phyloP scores from a whole-genome alignment of 73 alveolate genomes.

The Tetrahymena elliotti region DNA sequence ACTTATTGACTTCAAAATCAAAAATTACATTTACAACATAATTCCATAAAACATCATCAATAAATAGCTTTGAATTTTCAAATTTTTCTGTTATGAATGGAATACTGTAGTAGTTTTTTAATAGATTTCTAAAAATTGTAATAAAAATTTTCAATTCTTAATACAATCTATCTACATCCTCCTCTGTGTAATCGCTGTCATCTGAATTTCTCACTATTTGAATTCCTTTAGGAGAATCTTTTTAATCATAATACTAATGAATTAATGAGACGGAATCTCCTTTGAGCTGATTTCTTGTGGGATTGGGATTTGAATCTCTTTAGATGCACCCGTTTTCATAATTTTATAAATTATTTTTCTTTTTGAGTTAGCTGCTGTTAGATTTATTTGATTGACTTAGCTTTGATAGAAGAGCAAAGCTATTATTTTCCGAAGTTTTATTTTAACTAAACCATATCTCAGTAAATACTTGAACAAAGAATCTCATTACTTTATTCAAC shows the following conservation, averaged over 20 bases:
- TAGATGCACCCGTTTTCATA: neutral
- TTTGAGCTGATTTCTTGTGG: neutral
- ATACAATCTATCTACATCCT: neutral
- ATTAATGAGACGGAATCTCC: neutral
- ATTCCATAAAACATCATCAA: neutral
- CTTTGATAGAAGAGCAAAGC: neutral
- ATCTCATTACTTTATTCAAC: neutral
- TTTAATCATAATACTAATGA: neutral
- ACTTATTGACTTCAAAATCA: neutral
- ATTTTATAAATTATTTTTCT: neutral
- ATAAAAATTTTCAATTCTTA: neutral
- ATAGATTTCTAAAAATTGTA: neutral
- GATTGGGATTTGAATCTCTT: neutral
- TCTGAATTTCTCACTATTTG: neutral
- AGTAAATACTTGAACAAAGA: neutral
- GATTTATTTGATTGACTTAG: neutral
- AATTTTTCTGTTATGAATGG: neutral
- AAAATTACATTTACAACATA: neutral
- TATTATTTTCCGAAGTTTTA: neutral
- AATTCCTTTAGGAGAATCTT: neutral
- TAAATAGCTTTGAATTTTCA: neutral
- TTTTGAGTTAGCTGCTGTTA: neutral
- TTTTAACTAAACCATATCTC: neutral
- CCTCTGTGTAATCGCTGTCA: neutral
- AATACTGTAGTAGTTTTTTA: neutral